Percentiles rank a stretch among this genome's conserved stretches.
Conservation (phyloP, 495 filamentous ascomycete species). For the Aspergillus hancockii region DNA sequence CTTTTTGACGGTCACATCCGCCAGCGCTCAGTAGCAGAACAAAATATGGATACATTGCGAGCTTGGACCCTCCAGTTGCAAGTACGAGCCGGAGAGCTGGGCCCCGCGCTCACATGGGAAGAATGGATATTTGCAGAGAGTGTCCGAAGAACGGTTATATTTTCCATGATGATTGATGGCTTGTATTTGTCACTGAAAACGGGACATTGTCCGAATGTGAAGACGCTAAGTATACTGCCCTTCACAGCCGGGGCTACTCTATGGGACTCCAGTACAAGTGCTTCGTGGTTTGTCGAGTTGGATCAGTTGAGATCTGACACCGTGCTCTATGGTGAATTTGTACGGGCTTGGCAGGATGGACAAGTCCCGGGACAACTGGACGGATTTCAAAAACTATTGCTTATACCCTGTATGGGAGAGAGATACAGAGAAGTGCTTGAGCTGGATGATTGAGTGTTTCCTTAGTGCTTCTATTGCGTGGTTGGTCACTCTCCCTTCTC, state of each 20-base stretch:
- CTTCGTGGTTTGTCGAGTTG: not conserved
- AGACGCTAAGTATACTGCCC: not conserved
- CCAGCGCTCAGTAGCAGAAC: not conserved
- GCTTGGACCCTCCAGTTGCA: not conserved
- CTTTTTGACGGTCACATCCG: not conserved
- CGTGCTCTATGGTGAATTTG: not conserved
- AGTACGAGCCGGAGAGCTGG: not conserved
- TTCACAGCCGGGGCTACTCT: not conserved
- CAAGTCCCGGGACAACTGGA: not conserved
- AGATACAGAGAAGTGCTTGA: not conserved
- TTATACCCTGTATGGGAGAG: not conserved
- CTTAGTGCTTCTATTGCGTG: no score
- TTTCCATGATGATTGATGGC: slow-evolving; percentile 1
- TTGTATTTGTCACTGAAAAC: not conserved
- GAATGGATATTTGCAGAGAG: slow-evolving; percentile 1
- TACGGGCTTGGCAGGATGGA: not conserved
- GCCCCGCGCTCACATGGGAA: not conserved
- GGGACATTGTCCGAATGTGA: not conserved
- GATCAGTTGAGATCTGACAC: not conserved
- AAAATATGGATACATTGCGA: not conserved
- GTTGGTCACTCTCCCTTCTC: no score
- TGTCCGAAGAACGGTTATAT: not conserved
- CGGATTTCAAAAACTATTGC: not conserved
- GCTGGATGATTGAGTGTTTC: not conserved
- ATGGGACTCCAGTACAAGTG: not conserved